phyloP scores from a whole-genome alignment of 192 early-diverging fungal genomes.

The Coemansia sp. region DNA sequence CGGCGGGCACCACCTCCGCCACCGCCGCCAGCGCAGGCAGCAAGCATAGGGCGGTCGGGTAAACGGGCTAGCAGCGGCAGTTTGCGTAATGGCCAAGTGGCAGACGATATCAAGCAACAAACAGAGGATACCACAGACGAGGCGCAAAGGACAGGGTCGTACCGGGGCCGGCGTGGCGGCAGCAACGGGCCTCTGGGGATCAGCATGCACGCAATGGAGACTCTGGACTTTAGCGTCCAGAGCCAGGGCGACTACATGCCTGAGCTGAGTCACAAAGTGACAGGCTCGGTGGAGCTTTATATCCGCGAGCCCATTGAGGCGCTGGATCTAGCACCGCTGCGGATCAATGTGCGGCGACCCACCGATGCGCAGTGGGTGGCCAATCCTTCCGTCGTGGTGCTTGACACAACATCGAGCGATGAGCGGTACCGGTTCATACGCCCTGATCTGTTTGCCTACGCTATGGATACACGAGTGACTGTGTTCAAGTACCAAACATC shows the following conservation, averaged over 20 bases:
- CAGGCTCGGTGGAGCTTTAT: conserved; percentile 37
- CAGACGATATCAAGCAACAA: not conserved
- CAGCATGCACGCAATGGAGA: conserved; percentile 30
- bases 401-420: conserved; percentile 29
- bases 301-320: conserved; percentile 25
- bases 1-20: conserved; percentile 49
- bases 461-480: conserved; percentile 16
- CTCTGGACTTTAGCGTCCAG: conserved; percentile 23
- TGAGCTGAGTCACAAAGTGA: conserved; percentile 13
- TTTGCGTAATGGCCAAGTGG: not conserved
- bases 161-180: conserved; percentile 2
- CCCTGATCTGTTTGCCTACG: conserved; percentile 45
- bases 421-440: conserved; percentile 53
- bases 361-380: conserved; percentile 34
- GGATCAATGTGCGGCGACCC: conserved; percentile 28
- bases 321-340: conserved; percentile 48
- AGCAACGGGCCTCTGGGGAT: conserved; percentile 24
- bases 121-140: not conserved
- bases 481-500: conserved; percentile 44
- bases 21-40: conserved; percentile 14
- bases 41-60: conserved; percentile 13
- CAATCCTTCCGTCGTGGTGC: conserved; percentile 37
- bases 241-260: not conserved
- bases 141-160: not conserved
- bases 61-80: conserved; percentile 13